Base-by-base conservation (phyloP, 2,329 filamentous ascomycete genomes). In the Epichloe coenophiala region DNA sequence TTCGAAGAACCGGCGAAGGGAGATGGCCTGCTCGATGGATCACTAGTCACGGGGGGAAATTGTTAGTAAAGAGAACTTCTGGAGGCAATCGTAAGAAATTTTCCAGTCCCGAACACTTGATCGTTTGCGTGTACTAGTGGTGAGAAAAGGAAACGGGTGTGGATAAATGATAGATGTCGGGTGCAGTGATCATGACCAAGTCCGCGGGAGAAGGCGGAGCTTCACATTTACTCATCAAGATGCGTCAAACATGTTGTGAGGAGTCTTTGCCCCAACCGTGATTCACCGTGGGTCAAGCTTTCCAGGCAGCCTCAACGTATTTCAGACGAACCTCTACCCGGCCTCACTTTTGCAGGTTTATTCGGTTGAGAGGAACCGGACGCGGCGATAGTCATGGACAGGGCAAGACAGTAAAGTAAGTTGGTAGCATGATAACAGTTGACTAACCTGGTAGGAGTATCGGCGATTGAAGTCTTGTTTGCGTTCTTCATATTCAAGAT, bases 1-100 rank as follows among this genome's bases (percentile, higher is more conserved):
- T 59, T 67, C 1, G 61, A 56, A 51, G 59, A 46, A 41, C 57
- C 49, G 48, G 56, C 54, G 31, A 54, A 47, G 33, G 48, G 51
- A 37, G 47, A 45, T 52, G 31, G 54, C 45, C 38, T 57, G 47
- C 31, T 53, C 48, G 43, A 61, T 56, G 52, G 63, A 53, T 35
- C 47, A 55, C 7, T 58, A 39, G 13, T 2, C 17, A 37, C 12
- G 17, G 17, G 17, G 17, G 12, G 6, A 11, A 39, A 33, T 6
- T 21, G 19, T 48, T 23, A 48, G 46, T 42, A 13, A 19, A 44
- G 38, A 15, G 19, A 37, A 4, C 33, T 38, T 38, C n/a, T n/a
- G 19, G 19, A 31, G 2, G 19, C 42, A 36, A 21, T 31, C 12
- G 19, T 46, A 27, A 40, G 37, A 40, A 35, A 31, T n/a, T 15